These are phyloP conservation scores for Cornus florida DNA, from an alignment of 148 eudicot species.

Conservation along the genomic window DNA sequence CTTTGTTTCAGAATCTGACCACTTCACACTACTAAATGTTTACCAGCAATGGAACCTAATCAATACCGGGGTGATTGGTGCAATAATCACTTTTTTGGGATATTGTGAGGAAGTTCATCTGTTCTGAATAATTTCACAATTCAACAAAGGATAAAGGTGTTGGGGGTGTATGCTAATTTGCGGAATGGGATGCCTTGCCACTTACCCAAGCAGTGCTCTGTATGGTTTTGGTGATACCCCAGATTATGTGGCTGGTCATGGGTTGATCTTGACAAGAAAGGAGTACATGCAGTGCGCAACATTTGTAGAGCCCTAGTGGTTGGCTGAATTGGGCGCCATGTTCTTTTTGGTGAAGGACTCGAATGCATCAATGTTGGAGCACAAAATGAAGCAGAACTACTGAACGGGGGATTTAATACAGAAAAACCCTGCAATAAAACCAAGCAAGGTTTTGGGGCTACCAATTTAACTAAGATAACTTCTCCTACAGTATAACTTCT, in stretches of 20 bases:
- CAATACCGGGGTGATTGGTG: constrained; percentile 95
- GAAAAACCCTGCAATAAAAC: too few relatives aligned
- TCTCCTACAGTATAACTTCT: too few relatives aligned
- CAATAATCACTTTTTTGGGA: constrained; percentile 91
- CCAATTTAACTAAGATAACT: too few relatives aligned
- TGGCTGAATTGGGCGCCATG: constrained; percentile 93
- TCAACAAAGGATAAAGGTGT: constrained; percentile 81
- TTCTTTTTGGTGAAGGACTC: constrained; percentile 92
- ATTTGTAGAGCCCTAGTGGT: constrained; percentile 90
- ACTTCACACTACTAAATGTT: constrained; percentile 81
- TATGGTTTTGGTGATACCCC: constrained; percentile 90
- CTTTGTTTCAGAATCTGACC: constrained; percentile 89
- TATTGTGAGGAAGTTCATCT: constrained; percentile 75
- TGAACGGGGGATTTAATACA: too few relatives aligned
- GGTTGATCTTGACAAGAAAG: constrained; percentile 75
- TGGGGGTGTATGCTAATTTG: constrained; percentile 80
- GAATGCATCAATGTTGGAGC: constrained; percentile 82
- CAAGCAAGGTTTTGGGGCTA: too few relatives aligned
- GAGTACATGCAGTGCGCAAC: constrained; percentile 98
- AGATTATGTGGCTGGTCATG: constrained; percentile 93
- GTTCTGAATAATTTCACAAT: constrained; percentile 90
- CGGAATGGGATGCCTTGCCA: constrained; percentile 92
- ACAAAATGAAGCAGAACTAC: constrained; percentile 75
- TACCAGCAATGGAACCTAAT: constrained; percentile 91
- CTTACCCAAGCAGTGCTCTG: constrained; percentile 83